Percentiles rank a stretch among this genome's conserved stretches.
Conservation (phyloP, 192 early-diverging fungal species). For the Umbelopsis vinacea region DNA sequence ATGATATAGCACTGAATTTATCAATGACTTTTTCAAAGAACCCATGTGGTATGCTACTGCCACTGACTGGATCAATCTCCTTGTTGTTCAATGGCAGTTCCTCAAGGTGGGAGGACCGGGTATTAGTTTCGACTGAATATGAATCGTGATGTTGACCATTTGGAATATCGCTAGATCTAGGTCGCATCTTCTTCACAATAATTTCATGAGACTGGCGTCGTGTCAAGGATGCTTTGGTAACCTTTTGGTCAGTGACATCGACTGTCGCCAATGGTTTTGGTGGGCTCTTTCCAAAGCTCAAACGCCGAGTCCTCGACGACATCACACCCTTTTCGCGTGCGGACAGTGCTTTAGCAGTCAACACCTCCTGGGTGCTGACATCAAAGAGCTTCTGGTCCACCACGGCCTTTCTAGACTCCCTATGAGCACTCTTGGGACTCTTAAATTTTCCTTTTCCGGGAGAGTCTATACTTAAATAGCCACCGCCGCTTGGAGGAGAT, state of each 20-base stretch:
- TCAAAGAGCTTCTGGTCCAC: constrained; percentile 36
- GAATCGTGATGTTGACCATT: neutral
- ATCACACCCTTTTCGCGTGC: constrained; percentile 21
- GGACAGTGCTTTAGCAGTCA: constrained; percentile 33
- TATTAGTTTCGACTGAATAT: neutral
- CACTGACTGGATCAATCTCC: neutral
- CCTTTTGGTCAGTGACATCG: neutral
- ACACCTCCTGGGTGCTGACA: constrained; percentile 39
- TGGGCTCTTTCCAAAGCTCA: neutral
- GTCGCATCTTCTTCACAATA: neutral
- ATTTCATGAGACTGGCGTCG: neutral
- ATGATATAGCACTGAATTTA: constrained; percentile 12
- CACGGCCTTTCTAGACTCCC: constrained; percentile 25
- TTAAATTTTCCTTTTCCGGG: constrained; percentile 29
- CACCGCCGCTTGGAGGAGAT: neutral
- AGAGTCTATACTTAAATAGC: constrained; percentile 1
- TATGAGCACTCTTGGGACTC: constrained; percentile 30
- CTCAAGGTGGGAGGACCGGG: neutral
- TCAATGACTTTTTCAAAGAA: constrained; percentile 19
- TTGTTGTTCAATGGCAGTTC: neutral
- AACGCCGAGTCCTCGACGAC: neutral
- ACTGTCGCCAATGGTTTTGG: neutral
- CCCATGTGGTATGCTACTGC: neutral
- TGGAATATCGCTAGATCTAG: neutral
- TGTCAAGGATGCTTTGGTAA: neutral